These are phyloP conservation scores for Beauveria pseudobassiana DNA, from an alignment of 2,329 filamentous ascomycete genomes.

Conservation along the genomic window DNA sequence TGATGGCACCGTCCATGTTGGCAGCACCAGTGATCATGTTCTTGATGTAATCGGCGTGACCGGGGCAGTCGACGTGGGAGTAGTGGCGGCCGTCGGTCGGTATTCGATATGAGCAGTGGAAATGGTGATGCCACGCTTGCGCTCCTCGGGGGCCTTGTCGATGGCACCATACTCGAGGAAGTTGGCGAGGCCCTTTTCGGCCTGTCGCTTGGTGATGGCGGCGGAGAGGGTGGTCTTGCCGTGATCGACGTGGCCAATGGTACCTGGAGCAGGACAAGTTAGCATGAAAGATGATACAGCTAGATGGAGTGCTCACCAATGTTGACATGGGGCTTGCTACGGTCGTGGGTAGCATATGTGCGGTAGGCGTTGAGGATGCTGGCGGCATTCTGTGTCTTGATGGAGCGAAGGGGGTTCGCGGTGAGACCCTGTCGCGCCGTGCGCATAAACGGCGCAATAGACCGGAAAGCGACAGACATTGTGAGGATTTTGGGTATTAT, in stretches of 20 bases:
- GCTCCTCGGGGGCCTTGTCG: conserved; percentile 98
- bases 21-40: conserved; percentile 99
- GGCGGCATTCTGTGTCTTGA: conserved; percentile 55
- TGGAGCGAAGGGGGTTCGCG: conserved; percentile 68
- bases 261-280: conserved; percentile 49
- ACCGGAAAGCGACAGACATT: conserved; percentile 78
- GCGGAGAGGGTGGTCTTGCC: conserved; percentile 99
- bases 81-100: conserved; percentile 91
- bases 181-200: conserved; percentile 85
- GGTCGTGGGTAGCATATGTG: conserved; percentile 67
- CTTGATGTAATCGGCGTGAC: conserved; percentile 99
- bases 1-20: conserved; percentile 98
- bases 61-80: conserved; percentile 98
- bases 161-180: conserved; percentile 98
- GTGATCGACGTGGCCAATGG: conserved; percentile 99
- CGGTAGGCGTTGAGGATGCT: conserved; percentile 59
- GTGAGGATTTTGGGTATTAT: conserved; percentile 29
- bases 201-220: conserved; percentile 96
- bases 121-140: conserved; percentile 99
- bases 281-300: conserved; percentile 1
- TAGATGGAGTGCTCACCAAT: conserved; percentile 56
- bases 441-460: conserved; percentile 71
- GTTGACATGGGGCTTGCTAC: conserved; percentile 96
- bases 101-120: conserved; percentile 98
- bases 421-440: conserved; percentile 69